Conservation (phyloP, 2,329 filamentous ascomycete species). For the Lanzia echinophila region DNA sequence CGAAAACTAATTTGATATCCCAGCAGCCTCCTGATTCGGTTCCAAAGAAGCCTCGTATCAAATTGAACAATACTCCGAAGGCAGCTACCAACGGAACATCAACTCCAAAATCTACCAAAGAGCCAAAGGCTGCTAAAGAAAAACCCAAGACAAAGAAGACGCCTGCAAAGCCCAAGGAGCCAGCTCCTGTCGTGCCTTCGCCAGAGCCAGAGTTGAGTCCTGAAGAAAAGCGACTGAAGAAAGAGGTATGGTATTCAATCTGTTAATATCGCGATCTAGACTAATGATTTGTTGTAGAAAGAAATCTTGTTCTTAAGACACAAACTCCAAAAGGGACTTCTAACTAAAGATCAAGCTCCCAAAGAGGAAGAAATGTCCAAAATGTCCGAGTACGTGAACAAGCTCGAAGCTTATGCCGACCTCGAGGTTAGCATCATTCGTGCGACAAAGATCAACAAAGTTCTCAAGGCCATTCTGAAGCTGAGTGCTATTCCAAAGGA, state of each 20-base stretch:
- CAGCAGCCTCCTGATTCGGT: constrained; percentile 39
- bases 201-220: constrained; percentile 53
- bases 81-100: constrained; percentile 44
- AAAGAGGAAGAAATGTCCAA: constrained; percentile 75
- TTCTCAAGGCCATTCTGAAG: constrained; percentile 90
- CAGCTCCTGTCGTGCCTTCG: constrained; percentile 41
- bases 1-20: background rate
- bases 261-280: background rate
- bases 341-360: constrained; percentile 77
- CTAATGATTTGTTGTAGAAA: constrained; percentile 44
- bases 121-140: constrained; percentile 32
- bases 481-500: constrained; percentile 75
- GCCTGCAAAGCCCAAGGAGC: constrained; percentile 47
- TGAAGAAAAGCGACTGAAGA: constrained; percentile 52
- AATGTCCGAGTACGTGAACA: constrained; percentile 71
- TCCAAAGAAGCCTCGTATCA: constrained; percentile 62
- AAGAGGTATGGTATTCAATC: constrained; percentile 42
- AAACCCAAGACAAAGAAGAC: constrained; percentile 44
- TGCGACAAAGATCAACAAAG: constrained; percentile 96
- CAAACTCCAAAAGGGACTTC: constrained; percentile 88
- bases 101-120: constrained; percentile 22
- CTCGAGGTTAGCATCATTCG: constrained; percentile 86
- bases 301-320: constrained; percentile 91
- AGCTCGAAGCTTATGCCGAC: constrained; percentile 74
- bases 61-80: constrained; percentile 61